Conservation (phyloP, 495 filamentous ascomycete species). For the Trichoderma erinaceum region DNA sequence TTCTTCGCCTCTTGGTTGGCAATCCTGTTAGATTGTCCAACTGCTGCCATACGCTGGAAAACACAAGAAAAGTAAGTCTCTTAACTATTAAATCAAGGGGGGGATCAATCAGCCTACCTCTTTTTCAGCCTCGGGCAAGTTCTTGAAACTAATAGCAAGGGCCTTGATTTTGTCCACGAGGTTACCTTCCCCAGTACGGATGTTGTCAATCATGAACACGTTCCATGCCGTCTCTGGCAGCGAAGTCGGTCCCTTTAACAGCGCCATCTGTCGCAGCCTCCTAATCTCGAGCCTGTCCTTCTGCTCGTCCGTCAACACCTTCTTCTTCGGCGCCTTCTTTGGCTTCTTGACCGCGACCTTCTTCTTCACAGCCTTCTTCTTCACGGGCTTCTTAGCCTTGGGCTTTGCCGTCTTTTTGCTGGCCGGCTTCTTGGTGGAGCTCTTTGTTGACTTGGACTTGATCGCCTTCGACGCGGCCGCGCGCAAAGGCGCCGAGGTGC, state of each 20-base stretch:
- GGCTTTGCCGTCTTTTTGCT: conserved; percentile 19
- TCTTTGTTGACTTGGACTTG: conserved; percentile 14
- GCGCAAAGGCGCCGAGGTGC: conserved; percentile 16
- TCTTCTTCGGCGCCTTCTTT: conserved; percentile 19
- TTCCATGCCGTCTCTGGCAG: conserved; percentile 21
- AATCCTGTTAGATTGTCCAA: conserved; percentile 44
- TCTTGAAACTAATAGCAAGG: conserved; percentile 23
- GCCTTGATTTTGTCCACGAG: conserved; percentile 5
- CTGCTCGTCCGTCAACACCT: conserved; percentile 23
- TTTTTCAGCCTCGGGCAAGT: conserved; percentile 24
- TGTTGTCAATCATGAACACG: conserved; percentile 21
- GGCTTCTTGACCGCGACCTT: conserved; percentile 24
- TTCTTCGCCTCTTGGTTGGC: conserved; percentile 41
- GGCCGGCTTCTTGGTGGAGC: conserved; percentile 19
- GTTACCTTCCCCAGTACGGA: neutral
- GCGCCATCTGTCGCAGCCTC: conserved; percentile 24
- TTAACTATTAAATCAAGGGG: neutral
- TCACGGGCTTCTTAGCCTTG: conserved; percentile 21
- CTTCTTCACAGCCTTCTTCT: conserved; percentile 25
- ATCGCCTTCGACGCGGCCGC: conserved; percentile 19
- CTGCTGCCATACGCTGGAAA: conserved; percentile 18
- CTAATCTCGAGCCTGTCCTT: conserved; percentile 20
- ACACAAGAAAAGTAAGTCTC: neutral
- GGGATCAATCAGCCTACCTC: conserved; percentile 26
- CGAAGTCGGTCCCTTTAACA: conserved; percentile 24